phyloP scores from a whole-genome alignment of 73 alveolate species.

The Uronychia setigera region DNA sequence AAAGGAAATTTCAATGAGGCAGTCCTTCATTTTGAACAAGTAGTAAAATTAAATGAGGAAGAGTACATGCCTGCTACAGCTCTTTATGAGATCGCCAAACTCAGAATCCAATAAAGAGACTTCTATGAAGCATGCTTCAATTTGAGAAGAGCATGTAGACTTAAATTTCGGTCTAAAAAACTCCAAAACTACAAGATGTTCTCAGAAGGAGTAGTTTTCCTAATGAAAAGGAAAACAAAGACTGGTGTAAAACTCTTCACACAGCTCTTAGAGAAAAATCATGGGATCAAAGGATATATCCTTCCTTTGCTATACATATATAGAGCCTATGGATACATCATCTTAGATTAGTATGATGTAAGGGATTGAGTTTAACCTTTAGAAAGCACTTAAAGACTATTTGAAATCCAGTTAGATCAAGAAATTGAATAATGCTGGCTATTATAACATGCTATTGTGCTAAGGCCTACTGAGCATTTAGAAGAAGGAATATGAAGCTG shows the following conservation, averaged over 20 bases:
- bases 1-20: slow-evolving; percentile 67
- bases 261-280: slow-evolving; percentile 46
- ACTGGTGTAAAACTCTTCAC: slow-evolving; percentile 81
- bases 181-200: slow-evolving; percentile 64
- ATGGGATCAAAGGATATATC: slow-evolving; percentile 32
- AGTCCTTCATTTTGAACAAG: slow-evolving; percentile 77
- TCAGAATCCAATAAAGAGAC: slow-evolving; percentile 77
- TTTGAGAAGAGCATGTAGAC: slow-evolving; percentile 68
- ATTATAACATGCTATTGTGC: slow-evolving; percentile 57
- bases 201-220: slow-evolving; percentile 85
- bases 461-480: slow-evolving; percentile 46
- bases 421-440: slow-evolving; percentile 43
- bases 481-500: slow-evolving; percentile 52
- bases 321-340: slow-evolving; percentile 85
- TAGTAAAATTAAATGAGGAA: slow-evolving; percentile 64
- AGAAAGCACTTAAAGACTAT: slow-evolving; percentile 58
- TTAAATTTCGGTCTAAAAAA: slow-evolving; percentile 66
- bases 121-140: slow-evolving; percentile 84
- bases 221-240: slow-evolving; percentile 84
- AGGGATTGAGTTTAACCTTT: not conserved
- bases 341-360: slow-evolving; percentile 63
- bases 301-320: slow-evolving; percentile 65
- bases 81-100: slow-evolving; percentile 81
- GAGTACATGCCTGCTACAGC: slow-evolving; percentile 71
- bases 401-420: slow-evolving; percentile 38